Conservation (phyloP, 2,329 filamentous ascomycete species). For the Drechslerella stenobrocha region DNA sequence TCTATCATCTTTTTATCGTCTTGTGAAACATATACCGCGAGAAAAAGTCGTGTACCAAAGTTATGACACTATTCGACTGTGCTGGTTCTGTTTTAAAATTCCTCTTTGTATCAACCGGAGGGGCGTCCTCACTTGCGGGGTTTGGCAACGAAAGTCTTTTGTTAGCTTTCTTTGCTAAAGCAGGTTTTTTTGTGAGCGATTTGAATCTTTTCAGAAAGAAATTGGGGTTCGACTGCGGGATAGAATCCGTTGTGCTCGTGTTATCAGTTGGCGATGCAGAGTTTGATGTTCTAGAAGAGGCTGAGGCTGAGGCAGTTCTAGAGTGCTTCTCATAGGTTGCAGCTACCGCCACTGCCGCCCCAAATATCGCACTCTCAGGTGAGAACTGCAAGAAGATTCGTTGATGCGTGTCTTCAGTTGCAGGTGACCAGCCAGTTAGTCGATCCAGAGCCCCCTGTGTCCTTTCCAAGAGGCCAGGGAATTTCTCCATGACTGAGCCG, state of each 20-base stretch:
- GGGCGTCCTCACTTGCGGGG: slow-evolving; percentile 4
- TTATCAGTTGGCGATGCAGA: slow-evolving; percentile 28
- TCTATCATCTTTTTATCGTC: not conserved
- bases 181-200: slow-evolving; percentile 4
- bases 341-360: slow-evolving; percentile 38
- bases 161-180: slow-evolving; percentile 4
- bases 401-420: not conserved
- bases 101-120: not conserved
- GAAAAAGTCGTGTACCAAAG: slow-evolving; percentile 1
- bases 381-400: slow-evolving; percentile 36
- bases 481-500: slow-evolving; percentile 41
- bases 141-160: not conserved
- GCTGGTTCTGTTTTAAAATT: not conserved
- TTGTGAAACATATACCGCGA: slow-evolving; percentile 3
- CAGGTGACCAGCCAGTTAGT: slow-evolving; percentile 19
- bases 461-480: slow-evolving; percentile 24
- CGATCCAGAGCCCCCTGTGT: slow-evolving; percentile 25
- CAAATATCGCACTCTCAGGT: slow-evolving; percentile 39
- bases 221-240: slow-evolving; percentile 15
- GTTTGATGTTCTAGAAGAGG: slow-evolving; percentile 9
- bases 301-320: not conserved
- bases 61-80: not conserved
- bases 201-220: slow-evolving; percentile 16
- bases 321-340: slow-evolving; percentile 22
- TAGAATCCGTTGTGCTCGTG: slow-evolving; percentile 42